These are phyloP conservation scores for Mycena sp. DNA, from an alignment of 1,284 basidiomycete species.

Conservation along the genomic window DNA sequence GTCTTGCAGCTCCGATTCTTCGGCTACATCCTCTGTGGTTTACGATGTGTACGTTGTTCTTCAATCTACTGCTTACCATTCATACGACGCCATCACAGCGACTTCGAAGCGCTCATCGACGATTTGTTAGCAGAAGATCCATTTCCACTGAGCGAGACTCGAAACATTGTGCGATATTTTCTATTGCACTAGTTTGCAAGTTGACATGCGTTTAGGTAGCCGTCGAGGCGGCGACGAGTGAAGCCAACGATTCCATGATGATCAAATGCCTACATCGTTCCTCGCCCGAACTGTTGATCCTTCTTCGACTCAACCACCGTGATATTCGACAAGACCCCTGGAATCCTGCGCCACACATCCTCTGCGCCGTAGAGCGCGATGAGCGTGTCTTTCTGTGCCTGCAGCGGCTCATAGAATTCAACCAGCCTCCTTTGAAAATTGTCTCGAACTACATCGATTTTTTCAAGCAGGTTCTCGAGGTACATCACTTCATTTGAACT, in stretches of 20 bases:
- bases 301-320: conserved; percentile 53
- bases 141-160: conserved; percentile 21
- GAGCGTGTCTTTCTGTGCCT: conserved; percentile 52
- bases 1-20: conserved; percentile 14
- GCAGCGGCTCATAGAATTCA: conserved; percentile 53
- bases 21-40: conserved; percentile 15
- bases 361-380: conserved; percentile 52
- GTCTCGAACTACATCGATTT: conserved; percentile 60
- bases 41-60: conserved; percentile 21
- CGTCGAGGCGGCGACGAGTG: conserved; percentile 17
- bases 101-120: conserved; percentile 29
- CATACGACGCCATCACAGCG: background rate
- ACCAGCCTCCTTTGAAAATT: conserved; percentile 52
- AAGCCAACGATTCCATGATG: conserved; percentile 37
- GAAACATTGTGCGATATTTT: conserved; percentile 21
- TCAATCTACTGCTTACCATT: background rate
- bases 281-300: conserved; percentile 49
- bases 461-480: conserved; percentile 59
- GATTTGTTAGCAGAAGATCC: conserved; percentile 26
- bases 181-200: background rate
- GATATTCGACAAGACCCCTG: conserved; percentile 57
- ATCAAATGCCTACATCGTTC: conserved; percentile 45
- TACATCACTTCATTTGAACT: conserved; percentile 25
- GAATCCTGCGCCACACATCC: conserved; percentile 59
- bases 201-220: background rate